Evolutionary conservation across 768 basidiomycete species (phyloP), one percentile per base, ranked within the genome.

Genomic region (Scleroderma citrinum): DNA sequence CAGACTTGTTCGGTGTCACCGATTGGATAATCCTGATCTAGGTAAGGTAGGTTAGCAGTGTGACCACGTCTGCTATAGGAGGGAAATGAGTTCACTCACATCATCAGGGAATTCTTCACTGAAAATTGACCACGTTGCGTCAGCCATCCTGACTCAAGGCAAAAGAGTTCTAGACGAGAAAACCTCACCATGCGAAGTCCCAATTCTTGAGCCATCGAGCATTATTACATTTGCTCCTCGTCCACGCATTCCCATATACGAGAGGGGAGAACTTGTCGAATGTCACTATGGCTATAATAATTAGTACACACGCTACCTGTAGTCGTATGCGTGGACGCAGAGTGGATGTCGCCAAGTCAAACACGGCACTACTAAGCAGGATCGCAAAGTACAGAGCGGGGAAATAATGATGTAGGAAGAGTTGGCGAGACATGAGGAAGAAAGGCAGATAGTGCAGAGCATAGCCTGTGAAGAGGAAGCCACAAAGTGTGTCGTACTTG

Each of bases 371-470:
- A 23, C 76, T 76, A 20, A 92, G 72, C 12, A 99, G 78, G 56
- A 92, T 81, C n/a, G 87, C 83, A 57, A 89, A 94, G 62, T 92
- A 95, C n/a, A 99, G 74, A 0, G 94, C 92, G 0, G 95, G 96
- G 71, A 98, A 87, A 66, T 98, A 98, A 71, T 98, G 96, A 63
- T 98, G 95, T 20, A 99, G 70, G 79, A 99, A 99, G 40, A 98
- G 83, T 61, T 99, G 96, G 19, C 96, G 92, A 37, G 78, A 72
- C 95, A 98, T 98, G 56, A 98, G 73, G 81, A 83, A 98, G 80
- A 99, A 99, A 13, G 96, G 96, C 63, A 90, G 76, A 70, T 96
- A 98, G 71, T 98, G 96, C 30, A 99, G 63, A 21, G 74, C 72
- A 92, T 95, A 99, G 41, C 92, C 93, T 29, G 91, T 66, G 72